phyloP scores from a whole-genome alignment of 768 basidiomycete species.

The Pisolithus orientalis region DNA sequence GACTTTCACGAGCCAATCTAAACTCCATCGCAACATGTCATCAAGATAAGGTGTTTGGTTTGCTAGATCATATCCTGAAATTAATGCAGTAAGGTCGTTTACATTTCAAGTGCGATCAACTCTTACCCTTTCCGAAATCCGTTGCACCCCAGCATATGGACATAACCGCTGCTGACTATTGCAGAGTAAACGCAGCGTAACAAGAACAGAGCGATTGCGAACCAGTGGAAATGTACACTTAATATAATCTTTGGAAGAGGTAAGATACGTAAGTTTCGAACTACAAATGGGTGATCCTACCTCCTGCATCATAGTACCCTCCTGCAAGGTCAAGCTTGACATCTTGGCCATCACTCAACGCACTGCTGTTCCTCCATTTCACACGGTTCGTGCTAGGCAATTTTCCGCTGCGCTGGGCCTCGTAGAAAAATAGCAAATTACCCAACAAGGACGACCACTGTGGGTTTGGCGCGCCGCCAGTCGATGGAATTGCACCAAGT shows the following conservation, averaged over 20 bases:
- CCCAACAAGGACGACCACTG: slow-evolving; percentile 85
- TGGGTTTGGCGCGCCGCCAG: slow-evolving; percentile 47
- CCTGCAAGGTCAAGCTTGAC: slow-evolving; percentile 71
- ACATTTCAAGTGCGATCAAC: neutral
- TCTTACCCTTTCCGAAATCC: slow-evolving; percentile 70
- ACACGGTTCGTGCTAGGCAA: slow-evolving; percentile 68
- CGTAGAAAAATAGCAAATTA: slow-evolving; percentile 81
- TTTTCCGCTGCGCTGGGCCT: slow-evolving; percentile 80
- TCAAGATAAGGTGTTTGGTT: slow-evolving; percentile 92
- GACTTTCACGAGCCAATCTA: slow-evolving; percentile 90
- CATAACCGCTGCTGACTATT: slow-evolving; percentile 73
- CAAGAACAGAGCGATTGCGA: slow-evolving; percentile 11
- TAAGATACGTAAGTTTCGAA: neutral
- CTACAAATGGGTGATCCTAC: slow-evolving; percentile 31
- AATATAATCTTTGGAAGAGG: slow-evolving; percentile 58
- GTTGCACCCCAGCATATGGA: slow-evolving; percentile 88
- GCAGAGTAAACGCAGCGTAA: slow-evolving; percentile 1
- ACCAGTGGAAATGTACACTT: slow-evolving; percentile 86
- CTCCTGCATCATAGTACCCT: slow-evolving; percentile 93
- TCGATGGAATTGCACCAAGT: slow-evolving; percentile 46
- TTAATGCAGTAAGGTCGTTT: neutral
- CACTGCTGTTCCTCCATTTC: slow-evolving; percentile 82
- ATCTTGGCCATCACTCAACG: slow-evolving; percentile 69
- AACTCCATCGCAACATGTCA: slow-evolving; percentile 82
- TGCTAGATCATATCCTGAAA: slow-evolving; percentile 71